Evolutionary conservation across 768 basidiomycete genomes (phyloP), one percentile per base, ranked within the genome.

Genomic region (Hericium rajendrae): DNA sequence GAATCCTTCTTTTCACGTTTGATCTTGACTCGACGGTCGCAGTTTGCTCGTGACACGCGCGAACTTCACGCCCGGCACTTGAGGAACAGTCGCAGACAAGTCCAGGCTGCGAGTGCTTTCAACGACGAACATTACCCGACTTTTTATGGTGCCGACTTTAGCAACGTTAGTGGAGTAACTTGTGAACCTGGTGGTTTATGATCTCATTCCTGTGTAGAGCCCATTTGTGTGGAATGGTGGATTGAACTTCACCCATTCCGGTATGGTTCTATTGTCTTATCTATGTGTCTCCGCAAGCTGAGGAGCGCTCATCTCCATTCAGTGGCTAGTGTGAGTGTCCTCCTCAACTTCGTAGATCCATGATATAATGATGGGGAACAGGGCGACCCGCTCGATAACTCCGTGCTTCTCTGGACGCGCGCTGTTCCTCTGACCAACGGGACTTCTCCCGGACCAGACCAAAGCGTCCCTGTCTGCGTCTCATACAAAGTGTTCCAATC

Each of bases 321-420:
- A 77, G 78, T 79, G n/a, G 78, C 78, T 18, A 79, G 78, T 60
- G 78, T 80, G 61, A 55, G 76, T 67, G 5, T 32, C 8, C 5
- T 32, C 32, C 9, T 8, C 8, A 6, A 32, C 32, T 32, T 8
- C 4, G 32, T 32, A 10, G 32, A 32, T 32, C 32, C 9, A 2
- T 6, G 32, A 32, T 32, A 6, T 9, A 32, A 32, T 32, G 32
- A 32, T 32, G 32, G 1, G 32, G 32, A 39, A 15, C 38, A 81
- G 76, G 81, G 80, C 9, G 80, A 83, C 62, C 81, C 82, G 4
- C 73, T 78, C 50, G 77, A 78, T 58, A 73, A 71, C 18, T 81
- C 79, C 22, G 73, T 82, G 38, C 71, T 81, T 38, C 72, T 82
- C 16, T 84, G 82, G 81, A 84, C 81, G 2, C 78, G 79, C 22